These are phyloP conservation scores for Alternaria hordeiaustralica DNA, from an alignment of 2,329 filamentous ascomycete species.

Conservation along the genomic window DNA sequence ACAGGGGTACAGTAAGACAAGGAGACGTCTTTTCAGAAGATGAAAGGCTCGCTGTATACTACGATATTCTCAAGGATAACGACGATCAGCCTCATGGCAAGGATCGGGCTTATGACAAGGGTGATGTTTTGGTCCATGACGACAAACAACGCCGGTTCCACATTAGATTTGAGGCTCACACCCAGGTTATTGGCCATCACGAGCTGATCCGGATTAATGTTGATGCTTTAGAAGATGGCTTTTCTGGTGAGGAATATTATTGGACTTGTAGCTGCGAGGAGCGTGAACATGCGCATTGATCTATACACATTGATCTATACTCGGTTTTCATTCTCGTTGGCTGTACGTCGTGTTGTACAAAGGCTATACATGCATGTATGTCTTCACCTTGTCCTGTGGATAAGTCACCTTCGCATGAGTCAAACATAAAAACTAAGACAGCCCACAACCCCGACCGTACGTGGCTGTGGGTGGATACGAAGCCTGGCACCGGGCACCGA, in stretches of 20 bases:
- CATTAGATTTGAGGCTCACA: background rate
- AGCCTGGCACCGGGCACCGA: background rate
- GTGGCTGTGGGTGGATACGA: background rate
- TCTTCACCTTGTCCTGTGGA: background rate
- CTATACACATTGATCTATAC: background rate
- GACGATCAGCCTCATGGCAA: background rate
- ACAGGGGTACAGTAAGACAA: background rate
- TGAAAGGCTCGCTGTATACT: background rate
- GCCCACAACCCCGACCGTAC: background rate
- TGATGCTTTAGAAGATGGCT: background rate
- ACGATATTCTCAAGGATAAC: background rate
- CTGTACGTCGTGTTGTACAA: background rate
- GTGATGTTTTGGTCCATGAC: background rate
- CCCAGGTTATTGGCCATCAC: background rate
- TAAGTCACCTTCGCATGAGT: background rate
- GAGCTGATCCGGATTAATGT: fast-evolving
- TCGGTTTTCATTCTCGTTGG: fast-evolving
- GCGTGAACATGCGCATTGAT: background rate
- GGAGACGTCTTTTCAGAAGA: background rate
- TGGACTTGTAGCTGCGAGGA: background rate
- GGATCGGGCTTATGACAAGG: background rate
- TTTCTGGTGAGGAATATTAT: background rate
- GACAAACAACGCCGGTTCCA: fast-evolving
- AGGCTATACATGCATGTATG: background rate
- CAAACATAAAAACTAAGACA: background rate